Percentiles rank a stretch among this genome's conserved stretches.
Conservation (phyloP, 164 flowering plant species). For the Liriodendron chinense region DNA sequence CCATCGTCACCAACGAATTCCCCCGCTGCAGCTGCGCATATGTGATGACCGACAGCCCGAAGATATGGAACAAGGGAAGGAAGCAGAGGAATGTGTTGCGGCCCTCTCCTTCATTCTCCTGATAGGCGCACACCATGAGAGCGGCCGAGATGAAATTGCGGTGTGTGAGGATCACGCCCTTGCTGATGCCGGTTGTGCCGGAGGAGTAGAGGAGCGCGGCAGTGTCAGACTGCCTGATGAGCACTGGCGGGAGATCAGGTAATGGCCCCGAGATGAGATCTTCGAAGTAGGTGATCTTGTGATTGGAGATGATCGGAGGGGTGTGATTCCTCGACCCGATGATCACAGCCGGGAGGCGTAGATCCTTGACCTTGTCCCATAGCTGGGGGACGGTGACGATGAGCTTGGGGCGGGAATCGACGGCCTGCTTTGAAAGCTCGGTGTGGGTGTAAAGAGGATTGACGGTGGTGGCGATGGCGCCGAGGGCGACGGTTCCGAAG, state of each 20-base stretch:
- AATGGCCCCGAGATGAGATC: slow-evolving; percentile 34
- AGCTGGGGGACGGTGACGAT: slow-evolving; percentile 58
- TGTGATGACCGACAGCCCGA: slow-evolving; percentile 44
- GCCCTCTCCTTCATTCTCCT: slow-evolving; percentile 41
- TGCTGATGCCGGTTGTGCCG: slow-evolving; percentile 78
- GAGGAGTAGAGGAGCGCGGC: slow-evolving; percentile 84
- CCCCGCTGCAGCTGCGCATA: slow-evolving; percentile 56
- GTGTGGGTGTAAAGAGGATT: slow-evolving; percentile 64
- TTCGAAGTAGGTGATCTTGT: slow-evolving; percentile 22
- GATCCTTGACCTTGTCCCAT: slow-evolving; percentile 53
- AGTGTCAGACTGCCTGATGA: slow-evolving; percentile 51
- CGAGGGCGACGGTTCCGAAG: slow-evolving; percentile 51
- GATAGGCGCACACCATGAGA: slow-evolving; percentile 41
- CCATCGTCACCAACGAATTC: slow-evolving; percentile 42
- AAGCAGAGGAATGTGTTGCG: slow-evolving; percentile 44
- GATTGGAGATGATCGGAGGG: neutral
- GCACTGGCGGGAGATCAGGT: slow-evolving; percentile 30
- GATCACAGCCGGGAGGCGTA: slow-evolving; percentile 48
- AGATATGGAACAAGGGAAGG: slow-evolving; percentile 75
- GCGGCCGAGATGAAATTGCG: slow-evolving; percentile 60
- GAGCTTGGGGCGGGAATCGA: slow-evolving; percentile 63
- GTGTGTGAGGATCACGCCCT: slow-evolving; percentile 69
- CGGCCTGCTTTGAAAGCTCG: slow-evolving; percentile 62
- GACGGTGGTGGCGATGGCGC: slow-evolving; percentile 72
- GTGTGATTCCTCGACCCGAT: slow-evolving; percentile 24